Percentiles rank a stretch among this genome's conserved stretches.
phyloP scores from a whole-genome alignment of 2,329 filamentous ascomycete species.

The Penicillium sp. region DNA sequence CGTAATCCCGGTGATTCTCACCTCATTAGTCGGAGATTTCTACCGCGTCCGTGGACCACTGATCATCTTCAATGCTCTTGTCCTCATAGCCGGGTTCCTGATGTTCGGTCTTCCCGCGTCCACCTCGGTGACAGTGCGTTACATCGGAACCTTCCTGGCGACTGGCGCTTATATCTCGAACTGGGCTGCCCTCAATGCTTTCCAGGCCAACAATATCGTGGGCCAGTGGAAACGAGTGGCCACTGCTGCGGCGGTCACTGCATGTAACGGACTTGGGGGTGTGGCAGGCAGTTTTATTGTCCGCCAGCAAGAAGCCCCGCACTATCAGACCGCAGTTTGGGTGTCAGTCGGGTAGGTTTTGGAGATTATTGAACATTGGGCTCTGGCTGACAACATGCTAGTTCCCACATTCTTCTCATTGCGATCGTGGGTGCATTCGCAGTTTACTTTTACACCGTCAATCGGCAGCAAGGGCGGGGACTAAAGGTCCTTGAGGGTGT shows the following conservation, averaged over 20 bases:
- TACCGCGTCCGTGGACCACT: slow-evolving; percentile 61
- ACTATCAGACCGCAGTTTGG: slow-evolving; percentile 66
- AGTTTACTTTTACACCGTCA: slow-evolving; percentile 54
- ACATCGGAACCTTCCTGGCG: slow-evolving; percentile 64
- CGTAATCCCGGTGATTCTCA: slow-evolving; percentile 62
- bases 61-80: slow-evolving; percentile 64
- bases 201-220: slow-evolving; percentile 62
- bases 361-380: background rate
- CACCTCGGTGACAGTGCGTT: slow-evolving; percentile 60
- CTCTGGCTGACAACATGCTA: slow-evolving; percentile 6
- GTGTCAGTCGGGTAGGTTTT: slow-evolving; percentile 57
- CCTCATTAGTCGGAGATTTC: slow-evolving; percentile 62
- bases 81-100: slow-evolving; percentile 62
- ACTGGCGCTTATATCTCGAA: slow-evolving; percentile 69
- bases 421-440: slow-evolving; percentile 54
- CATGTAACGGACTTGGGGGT: slow-evolving; percentile 62
- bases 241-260: slow-evolving; percentile 60
- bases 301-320: slow-evolving; percentile 59
- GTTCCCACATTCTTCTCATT: slow-evolving; percentile 62
- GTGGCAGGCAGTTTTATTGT: slow-evolving; percentile 69
- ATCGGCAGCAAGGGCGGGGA: slow-evolving; percentile 51
- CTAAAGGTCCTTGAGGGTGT: slow-evolving; percentile 52
- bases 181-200: slow-evolving; percentile 66
- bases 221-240: slow-evolving; percentile 67
- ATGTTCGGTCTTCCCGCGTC: slow-evolving; percentile 61